Base-by-base conservation (phyloP, 345 rosid genomes). In the Salix purpurea region DNA sequence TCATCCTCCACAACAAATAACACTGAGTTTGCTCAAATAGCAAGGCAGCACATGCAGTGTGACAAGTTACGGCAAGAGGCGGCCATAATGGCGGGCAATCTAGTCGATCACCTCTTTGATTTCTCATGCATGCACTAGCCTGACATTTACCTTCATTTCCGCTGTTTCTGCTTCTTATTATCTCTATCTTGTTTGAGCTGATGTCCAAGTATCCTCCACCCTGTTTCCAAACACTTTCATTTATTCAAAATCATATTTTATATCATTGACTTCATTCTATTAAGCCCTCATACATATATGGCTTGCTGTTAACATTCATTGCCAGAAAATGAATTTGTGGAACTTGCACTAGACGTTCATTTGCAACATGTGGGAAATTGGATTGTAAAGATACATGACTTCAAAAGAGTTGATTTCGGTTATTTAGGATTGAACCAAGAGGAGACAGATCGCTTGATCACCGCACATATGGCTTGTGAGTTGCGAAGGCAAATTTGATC, bases 21-120 rank as follows among this genome's bases (percentile, higher is more conserved):
- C 80, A 56, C 80, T 79, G 9, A 21, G 9, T 64, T 40, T 79
- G 42, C 78, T 83, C 32, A 37, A 39, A 13, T 79, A 52, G 60
- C 6, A 19, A 52, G 60, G 60, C 60, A 52, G 60, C 60, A 52
- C 60, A 52, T 19, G 50, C 16, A 11, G 11, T 19, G 23, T 52
- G 58, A 2, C n/a, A 52, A 52, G 10, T 52, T 52, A 52, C 58
- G 9, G 58, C n/a, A 6, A 21, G 58, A 50, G n/a, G n/a, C 7
- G 58, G 58, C 58, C 21, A 50, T 6, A 18, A 50, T 18, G 58
- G 23, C 60, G 19, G 11, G 8, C 11, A 52, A 7, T 19, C 60
- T 52, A 52, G 58, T 52, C 34, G 34, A 32, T 32, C 13, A 19
- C 58, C 58, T 52, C 23, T 52, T 50, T 15, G 56, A 50, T 50